phyloP scores from a whole-genome alignment of 306 rosid genomes.

The Albizia julibrissin region DNA sequence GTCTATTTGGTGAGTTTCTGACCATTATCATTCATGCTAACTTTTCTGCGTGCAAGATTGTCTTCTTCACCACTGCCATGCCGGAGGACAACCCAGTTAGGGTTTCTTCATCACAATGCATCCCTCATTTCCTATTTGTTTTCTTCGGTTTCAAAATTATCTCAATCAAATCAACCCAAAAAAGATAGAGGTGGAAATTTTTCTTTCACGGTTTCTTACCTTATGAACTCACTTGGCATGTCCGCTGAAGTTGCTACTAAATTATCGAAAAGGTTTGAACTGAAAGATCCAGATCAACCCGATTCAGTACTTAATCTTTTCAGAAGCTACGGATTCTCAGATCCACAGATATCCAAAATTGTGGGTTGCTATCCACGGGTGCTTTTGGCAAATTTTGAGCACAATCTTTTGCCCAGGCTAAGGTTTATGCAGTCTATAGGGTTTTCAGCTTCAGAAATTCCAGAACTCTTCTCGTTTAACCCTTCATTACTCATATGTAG shows the following conservation, averaged over 20 bases:
- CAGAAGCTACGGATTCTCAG: constrained; percentile 31
- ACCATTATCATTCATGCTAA: not conserved
- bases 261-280: not conserved
- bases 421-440: constrained; percentile 37
- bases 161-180: not conserved
- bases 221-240: constrained; percentile 39
- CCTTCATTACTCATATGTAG: not conserved
- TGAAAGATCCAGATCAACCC: not conserved
- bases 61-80: not conserved
- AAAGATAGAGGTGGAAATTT: not conserved
- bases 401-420: constrained; percentile 47
- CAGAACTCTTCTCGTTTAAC: not conserved
- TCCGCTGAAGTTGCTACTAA: constrained; percentile 31
- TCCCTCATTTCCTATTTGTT: not conserved
- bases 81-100: not conserved
- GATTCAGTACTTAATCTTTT: constrained; percentile 33
- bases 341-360: constrained; percentile 31
- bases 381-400: constrained; percentile 38
- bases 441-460: constrained; percentile 14
- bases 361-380: not conserved
- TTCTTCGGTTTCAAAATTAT: not conserved
- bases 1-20: not conserved
- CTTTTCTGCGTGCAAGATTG: not conserved
- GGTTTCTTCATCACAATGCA: not conserved
- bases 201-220: constrained; percentile 31